Evolutionary conservation across 768 basidiomycete genomes (phyloP), one percentile per base, ranked within the genome.

Genomic region (Boletus rex-veris): DNA sequence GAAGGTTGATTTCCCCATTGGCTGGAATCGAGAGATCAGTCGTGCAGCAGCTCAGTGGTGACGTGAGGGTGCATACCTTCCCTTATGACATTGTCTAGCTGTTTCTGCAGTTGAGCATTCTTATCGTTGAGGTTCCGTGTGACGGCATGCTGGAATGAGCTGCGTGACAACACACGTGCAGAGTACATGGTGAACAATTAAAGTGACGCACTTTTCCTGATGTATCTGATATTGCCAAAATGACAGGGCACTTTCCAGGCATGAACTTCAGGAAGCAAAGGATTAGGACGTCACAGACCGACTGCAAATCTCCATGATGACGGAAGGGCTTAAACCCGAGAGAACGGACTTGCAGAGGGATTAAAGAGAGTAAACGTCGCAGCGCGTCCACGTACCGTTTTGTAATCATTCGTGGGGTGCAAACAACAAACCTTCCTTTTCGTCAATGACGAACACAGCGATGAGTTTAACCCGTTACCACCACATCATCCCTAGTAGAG

Each of bases 141-240:
- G 8, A 92, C 82, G 5, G 91, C 90, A 62, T 89, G 88, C 65
- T 93, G 91, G 64, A 90, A 92, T 15, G 90, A 83, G 50, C 65
- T 60, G 42, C 30, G 50, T 24, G 24, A 42, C 51, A 43, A 54
- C 21, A 56, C 21, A 56, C n/a, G 44, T 51, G 42, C 12, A 45
- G 45, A 15, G 33, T 19, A 41, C 12, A 48, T 0, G 5, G 36
- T 15, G 9, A 30, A 50, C 44, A 15, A 39, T 36, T 26, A 28
- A 28, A 53, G 7, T 19, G 21, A 60, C 71, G 53, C 52, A 88
- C 90, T 81, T 84, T 74, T 93, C 91, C 70, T 93, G 91, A 58
- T 90, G 88, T 47, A 85, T 80, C 63, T 93, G 91, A 67, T 93
- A 93, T 67, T 91, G 88, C 91, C 91, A 93, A 68, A 93, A 93